These are phyloP conservation scores for Diplodia seriata DNA, from an alignment of 2,329 filamentous ascomycete species.

Conservation along the genomic window DNA sequence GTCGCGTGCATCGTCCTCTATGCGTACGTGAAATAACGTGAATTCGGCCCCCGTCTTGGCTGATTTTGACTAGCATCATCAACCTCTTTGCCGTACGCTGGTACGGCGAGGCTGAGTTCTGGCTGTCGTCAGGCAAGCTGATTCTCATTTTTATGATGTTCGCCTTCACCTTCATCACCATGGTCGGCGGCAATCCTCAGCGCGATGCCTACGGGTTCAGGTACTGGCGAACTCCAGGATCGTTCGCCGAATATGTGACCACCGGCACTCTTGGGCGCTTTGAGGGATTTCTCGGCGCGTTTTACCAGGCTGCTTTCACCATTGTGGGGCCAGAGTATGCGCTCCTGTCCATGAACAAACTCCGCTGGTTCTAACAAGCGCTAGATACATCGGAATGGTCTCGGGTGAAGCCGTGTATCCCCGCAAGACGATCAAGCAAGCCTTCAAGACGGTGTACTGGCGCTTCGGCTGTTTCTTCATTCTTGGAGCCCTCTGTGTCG, in stretches of 20 bases:
- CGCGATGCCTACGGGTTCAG: slow-evolving; percentile 48
- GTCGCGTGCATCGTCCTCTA: slow-evolving; percentile 53
- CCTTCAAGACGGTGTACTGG: slow-evolving; percentile 57
- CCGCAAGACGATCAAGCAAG: slow-evolving; percentile 52
- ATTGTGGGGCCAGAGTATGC: slow-evolving; percentile 37
- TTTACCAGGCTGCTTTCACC: slow-evolving; percentile 57
- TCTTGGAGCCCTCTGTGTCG: slow-evolving; percentile 53
- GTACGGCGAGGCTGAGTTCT: slow-evolving; percentile 66
- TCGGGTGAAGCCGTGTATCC: slow-evolving; percentile 41
- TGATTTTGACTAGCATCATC: slow-evolving; percentile 18
- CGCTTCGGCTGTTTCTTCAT: slow-evolving; percentile 58
- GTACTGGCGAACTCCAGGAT: slow-evolving; percentile 41
- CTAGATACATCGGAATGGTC: slow-evolving; percentile 40
- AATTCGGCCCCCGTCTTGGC: not conserved
- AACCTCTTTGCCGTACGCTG: slow-evolving; percentile 31
- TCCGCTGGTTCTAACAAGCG: slow-evolving; percentile 1
- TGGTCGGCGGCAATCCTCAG: slow-evolving; percentile 46
- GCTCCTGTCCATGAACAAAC: not conserved
- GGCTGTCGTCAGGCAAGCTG: slow-evolving; percentile 66
- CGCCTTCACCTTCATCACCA: slow-evolving; percentile 46
- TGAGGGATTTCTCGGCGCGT: slow-evolving; percentile 35
- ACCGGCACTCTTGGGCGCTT: slow-evolving; percentile 36
- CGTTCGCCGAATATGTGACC: slow-evolving; percentile 40
- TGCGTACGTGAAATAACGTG: slow-evolving; percentile 42
- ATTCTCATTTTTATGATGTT: slow-evolving; percentile 44